Evolutionary conservation across 106 monocot genomes (phyloP).

Genomic region (Hemerocallis citrina): DNA sequence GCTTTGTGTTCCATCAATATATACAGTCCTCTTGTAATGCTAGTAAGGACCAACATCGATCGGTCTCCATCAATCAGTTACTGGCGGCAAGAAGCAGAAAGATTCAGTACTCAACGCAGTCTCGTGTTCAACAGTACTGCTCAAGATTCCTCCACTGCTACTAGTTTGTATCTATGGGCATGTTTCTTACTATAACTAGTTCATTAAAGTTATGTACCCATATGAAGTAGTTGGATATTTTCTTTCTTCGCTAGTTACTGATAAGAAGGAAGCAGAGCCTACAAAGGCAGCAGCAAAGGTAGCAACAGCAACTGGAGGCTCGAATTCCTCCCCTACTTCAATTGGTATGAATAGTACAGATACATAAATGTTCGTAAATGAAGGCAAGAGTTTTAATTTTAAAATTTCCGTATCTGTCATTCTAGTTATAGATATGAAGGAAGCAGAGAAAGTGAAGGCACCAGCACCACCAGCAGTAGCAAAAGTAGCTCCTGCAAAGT

Average conservation of each 20-base stretch:
- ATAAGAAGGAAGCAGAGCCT: too few species aligned
- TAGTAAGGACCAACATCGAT: constrained; percentile 1
- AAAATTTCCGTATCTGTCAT: background rate
- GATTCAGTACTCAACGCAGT: background rate
- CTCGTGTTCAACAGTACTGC: constrained; percentile 5
- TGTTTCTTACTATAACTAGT: background rate
- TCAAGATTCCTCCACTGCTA: constrained; percentile 24
- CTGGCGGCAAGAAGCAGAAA: background rate
- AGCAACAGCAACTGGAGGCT: background rate
- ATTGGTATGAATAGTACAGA: too few species aligned
- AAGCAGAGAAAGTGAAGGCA: too few species aligned
- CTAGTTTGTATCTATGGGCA: constrained; percentile 4
- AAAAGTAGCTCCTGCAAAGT: constrained; percentile 22
- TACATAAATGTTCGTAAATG: too few species aligned
- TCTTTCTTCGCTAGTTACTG: too few species aligned
- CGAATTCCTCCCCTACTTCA: too few species aligned
- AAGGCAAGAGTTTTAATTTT: too few species aligned
- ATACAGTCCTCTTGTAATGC: constrained; percentile 11
- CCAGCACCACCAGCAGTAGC: too few species aligned
- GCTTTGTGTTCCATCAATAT: constrained; percentile 23
- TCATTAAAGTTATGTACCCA: background rate
- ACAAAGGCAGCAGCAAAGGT: too few species aligned
- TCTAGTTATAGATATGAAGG: constrained; percentile 33
- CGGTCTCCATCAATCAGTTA: background rate
- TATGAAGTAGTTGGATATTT: too few species aligned